Conservation (phyloP, 2,329 filamentous ascomycete genomes). For the Colletotrichum eleusines region DNA sequence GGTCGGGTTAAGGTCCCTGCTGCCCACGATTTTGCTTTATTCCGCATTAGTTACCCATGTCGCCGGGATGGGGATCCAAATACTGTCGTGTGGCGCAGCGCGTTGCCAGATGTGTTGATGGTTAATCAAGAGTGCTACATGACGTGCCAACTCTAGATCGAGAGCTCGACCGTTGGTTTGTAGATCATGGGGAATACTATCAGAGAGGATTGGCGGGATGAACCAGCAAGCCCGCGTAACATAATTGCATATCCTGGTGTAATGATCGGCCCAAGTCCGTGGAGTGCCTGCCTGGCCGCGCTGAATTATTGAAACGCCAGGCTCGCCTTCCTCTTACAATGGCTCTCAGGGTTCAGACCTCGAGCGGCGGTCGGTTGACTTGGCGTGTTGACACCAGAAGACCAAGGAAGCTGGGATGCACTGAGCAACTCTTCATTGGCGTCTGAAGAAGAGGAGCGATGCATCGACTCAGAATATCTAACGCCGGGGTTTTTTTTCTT, state of each 20-base stretch:
- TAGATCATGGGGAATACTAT: constrained; percentile 16
- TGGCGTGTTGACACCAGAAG: constrained; percentile 14
- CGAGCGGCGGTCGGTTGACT: constrained; percentile 6
- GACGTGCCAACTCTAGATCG: neutral
- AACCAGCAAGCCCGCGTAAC: constrained; percentile 5
- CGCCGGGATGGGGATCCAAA: constrained; percentile 1
- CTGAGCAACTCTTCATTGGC: constrained; percentile 13
- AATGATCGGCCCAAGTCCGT: constrained; percentile 17
- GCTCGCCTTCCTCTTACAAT: constrained; percentile 37
- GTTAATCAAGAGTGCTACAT: neutral
- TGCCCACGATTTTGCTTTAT: constrained; percentile 23
- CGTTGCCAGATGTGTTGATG: neutral
- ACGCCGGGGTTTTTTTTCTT: neutral
- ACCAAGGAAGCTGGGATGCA: constrained; percentile 32
- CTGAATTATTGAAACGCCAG: constrained; percentile 33
- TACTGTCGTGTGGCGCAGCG: constrained; percentile 22
- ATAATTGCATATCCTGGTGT: constrained; percentile 19
- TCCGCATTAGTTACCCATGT: constrained; percentile 30
- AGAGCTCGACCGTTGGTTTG: constrained; percentile 13
- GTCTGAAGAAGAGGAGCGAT: constrained; percentile 15
- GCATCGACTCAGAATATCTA: constrained; percentile 1
- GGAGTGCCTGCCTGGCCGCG: constrained; percentile 29
- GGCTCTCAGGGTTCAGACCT: constrained; percentile 34
- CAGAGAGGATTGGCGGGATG: neutral
- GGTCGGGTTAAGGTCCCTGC: constrained; percentile 34